Base-by-base conservation (phyloP, 169 alveolate genomes). In the Plasmodium ovale region DNA sequence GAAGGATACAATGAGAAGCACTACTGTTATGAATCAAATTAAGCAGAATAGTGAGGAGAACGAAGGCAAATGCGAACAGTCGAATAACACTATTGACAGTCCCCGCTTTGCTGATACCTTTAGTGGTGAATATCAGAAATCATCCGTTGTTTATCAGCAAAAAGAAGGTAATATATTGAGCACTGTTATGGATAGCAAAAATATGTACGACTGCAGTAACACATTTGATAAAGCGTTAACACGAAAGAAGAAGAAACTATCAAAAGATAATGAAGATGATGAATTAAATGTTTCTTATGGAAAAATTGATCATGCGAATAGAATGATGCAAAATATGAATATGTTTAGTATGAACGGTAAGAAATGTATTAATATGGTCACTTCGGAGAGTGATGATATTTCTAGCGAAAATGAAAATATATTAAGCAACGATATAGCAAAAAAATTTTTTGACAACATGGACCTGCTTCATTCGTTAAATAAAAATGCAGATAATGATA, bases 391-490 rank as follows among this genome's bases (percentile, higher is more conserved):
- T 1, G 60, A 47, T 9, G 19, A 12, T 6, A 9, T 72, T 23
- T 12, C 14, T 12, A 56, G 37, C 14, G 42, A 6, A 14, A 44
- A 72, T 6, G 87, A 44, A 12, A 19, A 72, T 54, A 16, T 33
- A 37, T 37, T 56, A 25, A 56, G 47, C 4, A 19, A 44, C 23
- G 71, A 72, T 16, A 29, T 72, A 19, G 53, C 87, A 44, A 72
- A 72, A 49, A 56, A 27, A 3, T 21, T 72, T 72, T 39, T 72
- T 2, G 44, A 72, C 7, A 72, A 54, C 39, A 72, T 23, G 49
- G 54, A 56, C 10, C 37, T n/a, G 16, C n/a, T 72, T 16, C n/a
- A 19, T 44, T 33, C 62, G 9, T 23, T 72, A 25, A 72, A 39
- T 29, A 72, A n/a, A 35, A 21, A 37, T 25, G 29, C 9, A 39